These are phyloP conservation scores for Boletus reticuloceps DNA, from an alignment of 768 basidiomycete genomes.

Conservation along the genomic window DNA sequence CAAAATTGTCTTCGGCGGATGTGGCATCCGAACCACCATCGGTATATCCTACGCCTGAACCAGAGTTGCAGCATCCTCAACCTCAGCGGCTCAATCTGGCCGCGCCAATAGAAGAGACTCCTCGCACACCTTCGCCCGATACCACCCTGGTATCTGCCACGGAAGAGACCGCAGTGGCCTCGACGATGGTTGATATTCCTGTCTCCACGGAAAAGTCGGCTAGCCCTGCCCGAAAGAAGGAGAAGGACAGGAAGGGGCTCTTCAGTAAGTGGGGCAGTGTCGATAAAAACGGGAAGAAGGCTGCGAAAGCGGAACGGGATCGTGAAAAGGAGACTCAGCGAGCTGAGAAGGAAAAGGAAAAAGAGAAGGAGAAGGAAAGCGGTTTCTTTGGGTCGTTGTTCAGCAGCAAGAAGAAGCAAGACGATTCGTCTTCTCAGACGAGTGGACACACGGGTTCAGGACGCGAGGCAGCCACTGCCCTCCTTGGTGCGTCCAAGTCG, in stretches of 20 bases:
- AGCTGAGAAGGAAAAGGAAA: slow-evolving; percentile 50
- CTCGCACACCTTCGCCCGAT: slow-evolving; percentile 63
- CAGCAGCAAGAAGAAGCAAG: slow-evolving; percentile 82
- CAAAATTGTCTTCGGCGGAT: slow-evolving; percentile 4
- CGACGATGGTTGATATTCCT: slow-evolving; percentile 25
- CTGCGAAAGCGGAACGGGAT: slow-evolving; percentile 40
- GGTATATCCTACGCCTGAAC: slow-evolving; percentile 34
- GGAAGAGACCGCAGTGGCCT: slow-evolving; percentile 25
- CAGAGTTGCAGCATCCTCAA: slow-evolving; percentile 62
- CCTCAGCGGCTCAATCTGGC: slow-evolving; percentile 49
- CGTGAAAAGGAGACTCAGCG: slow-evolving; percentile 46
- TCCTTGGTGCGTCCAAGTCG: slow-evolving; percentile 81
- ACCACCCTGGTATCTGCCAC: slow-evolving; percentile 24
- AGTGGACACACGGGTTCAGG: slow-evolving; percentile 48
- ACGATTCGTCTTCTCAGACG: slow-evolving; percentile 51
- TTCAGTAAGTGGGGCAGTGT: slow-evolving; percentile 59
- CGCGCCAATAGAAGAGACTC: slow-evolving; percentile 33
- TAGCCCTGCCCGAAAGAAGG: slow-evolving; percentile 47
- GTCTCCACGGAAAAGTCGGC: slow-evolving; percentile 14
- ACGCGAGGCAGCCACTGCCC: slow-evolving; percentile 82
- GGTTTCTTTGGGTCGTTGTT: slow-evolving; percentile 94
- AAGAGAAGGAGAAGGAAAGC: slow-evolving; percentile 49
- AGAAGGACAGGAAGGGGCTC: slow-evolving; percentile 72
- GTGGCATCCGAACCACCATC: slow-evolving; percentile 26
- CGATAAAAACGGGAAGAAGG: slow-evolving; percentile 63